Evolutionary conservation across 768 basidiomycete species (phyloP).

Genomic region (Tubosaeta sp.): DNA sequence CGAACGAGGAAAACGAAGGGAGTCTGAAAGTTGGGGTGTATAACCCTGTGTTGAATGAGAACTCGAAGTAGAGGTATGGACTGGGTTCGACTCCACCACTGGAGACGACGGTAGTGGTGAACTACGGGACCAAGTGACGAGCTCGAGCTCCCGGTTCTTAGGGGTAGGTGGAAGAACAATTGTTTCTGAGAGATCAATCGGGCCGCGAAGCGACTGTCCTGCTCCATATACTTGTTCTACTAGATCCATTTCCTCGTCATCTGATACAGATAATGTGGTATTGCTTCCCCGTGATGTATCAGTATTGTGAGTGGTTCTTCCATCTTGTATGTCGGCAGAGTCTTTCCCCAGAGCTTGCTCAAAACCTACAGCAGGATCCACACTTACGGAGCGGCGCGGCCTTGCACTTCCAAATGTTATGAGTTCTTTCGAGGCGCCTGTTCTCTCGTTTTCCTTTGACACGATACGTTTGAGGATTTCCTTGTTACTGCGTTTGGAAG

Average conservation of each 20-base stretch:
- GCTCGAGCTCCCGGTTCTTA: slow-evolving; percentile 87
- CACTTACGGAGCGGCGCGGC: slow-evolving; percentile 14
- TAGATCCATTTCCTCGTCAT: slow-evolving; percentile 91
- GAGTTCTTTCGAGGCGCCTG: slow-evolving; percentile 55
- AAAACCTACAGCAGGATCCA: slow-evolving; percentile 22
- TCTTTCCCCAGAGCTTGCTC: slow-evolving; percentile 32
- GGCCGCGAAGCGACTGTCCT: slow-evolving; percentile 65
- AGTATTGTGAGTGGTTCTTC: slow-evolving; percentile 1
- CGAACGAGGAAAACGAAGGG: slow-evolving; percentile 1
- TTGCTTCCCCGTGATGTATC: slow-evolving; percentile 21
- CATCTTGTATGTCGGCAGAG: slow-evolving; percentile 24
- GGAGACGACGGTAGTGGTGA: slow-evolving; percentile 50
- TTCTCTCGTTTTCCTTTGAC: slow-evolving; percentile 56
- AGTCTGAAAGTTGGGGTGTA: slow-evolving; percentile 1
- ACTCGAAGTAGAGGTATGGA: slow-evolving; percentile 7
- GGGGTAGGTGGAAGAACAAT: slow-evolving; percentile 78
- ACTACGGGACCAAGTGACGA: slow-evolving; percentile 71
- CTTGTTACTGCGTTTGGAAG: slow-evolving; percentile 74
- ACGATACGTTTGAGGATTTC: slow-evolving; percentile 80
- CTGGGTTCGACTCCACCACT: slow-evolving; percentile 33
- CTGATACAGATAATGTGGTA: slow-evolving; percentile 25
- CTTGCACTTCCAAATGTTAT: slow-evolving; percentile 37
- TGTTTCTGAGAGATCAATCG: slow-evolving; percentile 79
- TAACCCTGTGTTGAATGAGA: slow-evolving; percentile 4
- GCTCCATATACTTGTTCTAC: slow-evolving; percentile 93